Evolutionary conservation across 768 basidiomycete genomes (phyloP).

Genomic region (Serendipita sp.): DNA sequence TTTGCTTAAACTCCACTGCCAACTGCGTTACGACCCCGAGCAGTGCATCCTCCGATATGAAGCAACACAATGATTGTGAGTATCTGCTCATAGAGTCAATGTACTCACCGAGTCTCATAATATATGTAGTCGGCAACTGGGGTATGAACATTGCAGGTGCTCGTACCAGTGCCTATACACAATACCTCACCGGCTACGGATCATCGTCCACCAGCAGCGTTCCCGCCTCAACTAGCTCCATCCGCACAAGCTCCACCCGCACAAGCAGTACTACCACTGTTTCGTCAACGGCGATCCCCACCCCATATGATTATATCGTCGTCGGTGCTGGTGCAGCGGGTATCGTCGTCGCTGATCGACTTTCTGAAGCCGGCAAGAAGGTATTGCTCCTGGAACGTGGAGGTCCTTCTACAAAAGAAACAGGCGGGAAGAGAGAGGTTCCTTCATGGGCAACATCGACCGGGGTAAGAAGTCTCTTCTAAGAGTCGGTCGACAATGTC

Average conservation of each 20-base stretch:
- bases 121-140: conserved; percentile 37
- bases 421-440: conserved; percentile 38
- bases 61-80: conserved; percentile 45
- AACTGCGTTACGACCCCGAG: conserved; percentile 31
- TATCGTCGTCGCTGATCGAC: conserved; percentile 39
- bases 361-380: conserved; percentile 46
- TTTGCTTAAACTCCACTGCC: background rate
- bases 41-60: conserved; percentile 34
- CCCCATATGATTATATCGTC: conserved; percentile 21
- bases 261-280: conserved; percentile 21
- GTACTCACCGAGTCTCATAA: background rate
- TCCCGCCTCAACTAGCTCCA: conserved; percentile 17
- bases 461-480: conserved; percentile 5
- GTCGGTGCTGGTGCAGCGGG: conserved; percentile 46
- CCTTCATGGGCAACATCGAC: conserved; percentile 19
- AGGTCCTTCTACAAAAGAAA: conserved; percentile 41
- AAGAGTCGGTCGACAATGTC: background rate
- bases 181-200: conserved; percentile 32
- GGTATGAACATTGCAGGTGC: conserved; percentile 32
- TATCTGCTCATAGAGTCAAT: background rate
- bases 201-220: conserved; percentile 18
- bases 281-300: conserved; percentile 19
- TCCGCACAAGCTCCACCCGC: conserved; percentile 8
- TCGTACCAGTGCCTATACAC: conserved; percentile 33
- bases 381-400: conserved; percentile 48